phyloP scores from a whole-genome alignment of 495 filamentous ascomycete genomes.

The Xylaria sp. region DNA sequence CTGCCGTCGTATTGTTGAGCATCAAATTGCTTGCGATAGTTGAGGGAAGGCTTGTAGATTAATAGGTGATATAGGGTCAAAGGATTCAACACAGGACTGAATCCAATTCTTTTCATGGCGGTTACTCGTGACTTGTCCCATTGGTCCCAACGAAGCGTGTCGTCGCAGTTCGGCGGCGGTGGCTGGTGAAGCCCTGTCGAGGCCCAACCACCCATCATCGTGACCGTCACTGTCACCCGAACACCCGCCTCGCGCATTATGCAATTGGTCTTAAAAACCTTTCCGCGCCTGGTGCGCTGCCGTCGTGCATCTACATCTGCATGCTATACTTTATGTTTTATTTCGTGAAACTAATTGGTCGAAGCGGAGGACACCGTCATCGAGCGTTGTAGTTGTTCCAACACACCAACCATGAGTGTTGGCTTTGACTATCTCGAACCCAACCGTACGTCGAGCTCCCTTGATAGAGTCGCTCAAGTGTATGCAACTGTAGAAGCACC shows the following conservation, averaged over 20 bases:
- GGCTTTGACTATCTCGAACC: conserved; percentile 40
- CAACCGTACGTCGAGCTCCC: conserved; percentile 34
- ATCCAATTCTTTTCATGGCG: neutral
- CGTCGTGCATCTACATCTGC: conserved; percentile 23
- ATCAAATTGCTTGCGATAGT: neutral
- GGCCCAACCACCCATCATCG: conserved; percentile 31
- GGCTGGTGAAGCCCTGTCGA: conserved; percentile 19
- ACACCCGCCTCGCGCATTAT: conserved; percentile 32
- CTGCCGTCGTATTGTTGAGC: neutral
- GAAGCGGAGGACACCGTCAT: conserved; percentile 18
- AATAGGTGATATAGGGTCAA: neutral
- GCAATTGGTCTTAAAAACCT: conserved; percentile 28
- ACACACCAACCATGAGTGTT: conserved; percentile 30
- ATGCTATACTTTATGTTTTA: neutral
- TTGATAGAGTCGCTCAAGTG: neutral
- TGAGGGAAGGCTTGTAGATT: neutral
- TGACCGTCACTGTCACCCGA: conserved; percentile 18
- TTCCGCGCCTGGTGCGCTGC: conserved; percentile 21
- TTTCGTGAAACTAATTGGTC: conserved; percentile 16
- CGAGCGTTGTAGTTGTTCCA: neutral
- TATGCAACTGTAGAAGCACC: neutral
- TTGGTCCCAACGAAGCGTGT: neutral
- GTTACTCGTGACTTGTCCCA: neutral
- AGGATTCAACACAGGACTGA: neutral
- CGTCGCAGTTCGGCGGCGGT: conserved; percentile 16